These are phyloP conservation scores for Oryza glaberrima DNA, from an alignment of 176 grass and related monocot genomes.

Conservation along the genomic window DNA sequence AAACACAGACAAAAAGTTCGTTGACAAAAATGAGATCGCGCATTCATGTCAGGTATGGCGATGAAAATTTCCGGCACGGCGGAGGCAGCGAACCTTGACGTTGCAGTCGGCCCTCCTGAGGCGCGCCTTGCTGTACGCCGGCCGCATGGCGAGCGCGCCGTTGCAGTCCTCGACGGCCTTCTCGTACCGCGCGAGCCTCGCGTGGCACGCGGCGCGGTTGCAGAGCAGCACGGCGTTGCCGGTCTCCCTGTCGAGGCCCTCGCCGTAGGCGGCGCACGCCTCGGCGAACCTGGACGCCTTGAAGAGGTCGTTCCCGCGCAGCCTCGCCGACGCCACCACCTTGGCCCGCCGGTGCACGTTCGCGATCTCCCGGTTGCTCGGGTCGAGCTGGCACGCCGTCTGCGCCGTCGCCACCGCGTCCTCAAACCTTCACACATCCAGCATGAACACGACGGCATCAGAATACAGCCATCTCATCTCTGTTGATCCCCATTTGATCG, in stretches of 20 bases:
- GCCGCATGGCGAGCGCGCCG: slow-evolving; percentile 66
- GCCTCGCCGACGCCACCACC: slow-evolving; percentile 63
- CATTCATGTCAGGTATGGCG: too few species aligned
- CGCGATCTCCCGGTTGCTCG: slow-evolving; percentile 67
- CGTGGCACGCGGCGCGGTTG: slow-evolving; percentile 85
- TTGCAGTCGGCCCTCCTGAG: slow-evolving; percentile 90
- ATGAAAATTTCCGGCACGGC: not conserved
- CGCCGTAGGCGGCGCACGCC: slow-evolving; percentile 75
- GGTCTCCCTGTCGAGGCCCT: slow-evolving; percentile 66
- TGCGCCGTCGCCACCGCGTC: slow-evolving; percentile 65
- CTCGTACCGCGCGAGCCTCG: slow-evolving; percentile 73
- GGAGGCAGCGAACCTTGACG: slow-evolving; percentile 58
- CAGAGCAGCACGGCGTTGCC: slow-evolving; percentile 79
- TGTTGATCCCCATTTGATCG: not conserved
- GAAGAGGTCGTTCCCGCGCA: slow-evolving; percentile 90
- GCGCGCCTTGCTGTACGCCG: slow-evolving; percentile 86
- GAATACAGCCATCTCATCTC: not conserved
- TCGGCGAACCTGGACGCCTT: slow-evolving; percentile 70
- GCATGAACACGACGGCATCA: not conserved
- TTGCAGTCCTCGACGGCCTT: slow-evolving; percentile 92
- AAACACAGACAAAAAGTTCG: not conserved
- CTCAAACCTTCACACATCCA: slow-evolving; percentile 61
- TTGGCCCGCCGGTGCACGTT: slow-evolving; percentile 52
- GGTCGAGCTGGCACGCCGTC: slow-evolving; percentile 80
- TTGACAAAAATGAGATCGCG: not conserved